Percentiles rank a stretch among this genome's conserved stretches.
phyloP scores from a whole-genome alignment of 1,139 yeast species.

The Chernovozyma sophiae-reginae region DNA sequence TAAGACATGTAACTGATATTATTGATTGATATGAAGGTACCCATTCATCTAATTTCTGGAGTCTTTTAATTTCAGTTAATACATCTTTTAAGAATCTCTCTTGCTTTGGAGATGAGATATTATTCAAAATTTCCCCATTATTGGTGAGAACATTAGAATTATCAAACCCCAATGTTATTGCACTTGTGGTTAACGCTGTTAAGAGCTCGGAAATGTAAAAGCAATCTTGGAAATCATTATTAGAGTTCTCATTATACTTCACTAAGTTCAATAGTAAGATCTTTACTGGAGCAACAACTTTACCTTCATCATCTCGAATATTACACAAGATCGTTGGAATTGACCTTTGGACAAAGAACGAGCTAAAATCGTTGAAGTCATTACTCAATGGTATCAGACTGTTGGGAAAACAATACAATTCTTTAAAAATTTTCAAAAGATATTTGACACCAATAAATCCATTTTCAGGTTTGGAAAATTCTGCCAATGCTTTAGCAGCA shows the following conservation, averaged over 20 bases:
- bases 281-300: constrained; percentile 62
- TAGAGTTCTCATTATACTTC: constrained; percentile 81
- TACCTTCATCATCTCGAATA: constrained; percentile 60
- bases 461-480: constrained; percentile 57
- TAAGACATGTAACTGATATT: constrained; percentile 55
- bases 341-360: constrained; percentile 65
- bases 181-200: constrained; percentile 42
- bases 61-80: constrained; percentile 56
- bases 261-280: constrained; percentile 65
- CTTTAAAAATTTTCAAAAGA: constrained; percentile 64
- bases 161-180: neutral
- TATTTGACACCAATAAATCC: constrained; percentile 71
- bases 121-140: neutral
- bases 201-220: constrained; percentile 62
- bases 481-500: constrained; percentile 78
- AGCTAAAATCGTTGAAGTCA: constrained; percentile 66
- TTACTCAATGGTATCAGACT: constrained; percentile 71
- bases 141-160: neutral
- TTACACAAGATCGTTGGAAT: constrained; percentile 61
- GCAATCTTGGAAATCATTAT: constrained; percentile 72
- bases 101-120: constrained; percentile 8
- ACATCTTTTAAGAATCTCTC: constrained; percentile 25
- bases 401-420: constrained; percentile 67
- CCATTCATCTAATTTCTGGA: constrained; percentile 82
- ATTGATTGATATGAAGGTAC: constrained; percentile 67